phyloP scores from a whole-genome alignment of 148 eudicot species.

The Persicaria maculosa region DNA sequence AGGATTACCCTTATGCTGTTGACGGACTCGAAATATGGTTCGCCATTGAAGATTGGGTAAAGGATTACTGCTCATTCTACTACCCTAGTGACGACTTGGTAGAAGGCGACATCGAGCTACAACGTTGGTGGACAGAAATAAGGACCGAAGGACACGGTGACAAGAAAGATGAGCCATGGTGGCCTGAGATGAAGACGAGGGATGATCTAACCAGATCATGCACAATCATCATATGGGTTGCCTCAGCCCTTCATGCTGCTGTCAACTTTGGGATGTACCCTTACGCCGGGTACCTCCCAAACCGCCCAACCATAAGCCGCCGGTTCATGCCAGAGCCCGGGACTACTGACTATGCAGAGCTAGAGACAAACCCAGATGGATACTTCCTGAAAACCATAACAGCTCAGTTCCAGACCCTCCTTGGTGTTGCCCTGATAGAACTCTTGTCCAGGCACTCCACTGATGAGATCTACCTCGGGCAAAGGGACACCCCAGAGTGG shows the following conservation, averaged over 20 bases:
- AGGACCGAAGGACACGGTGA: conserved; percentile 57
- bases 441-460: conserved; percentile 49
- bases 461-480: conserved; percentile 74
- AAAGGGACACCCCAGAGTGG: conserved; percentile 52
- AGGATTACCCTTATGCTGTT: conserved; percentile 74
- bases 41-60: conserved; percentile 61
- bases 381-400: conserved; percentile 51
- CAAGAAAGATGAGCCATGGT: conserved; percentile 56
- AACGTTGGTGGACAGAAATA: conserved; percentile 64
- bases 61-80: conserved; percentile 51
- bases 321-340: conserved; percentile 65
- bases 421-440: conserved; percentile 64
- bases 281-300: conserved; percentile 68
- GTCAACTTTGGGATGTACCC: conserved; percentile 79
- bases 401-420: conserved; percentile 48
- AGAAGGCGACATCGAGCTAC: conserved; percentile 51
- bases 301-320: conserved; percentile 66
- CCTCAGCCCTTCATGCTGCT: conserved; percentile 81
- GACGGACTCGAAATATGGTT: conserved; percentile 84
- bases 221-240: conserved; percentile 71
- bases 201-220: conserved; percentile 35
- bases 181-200: conserved; percentile 49
- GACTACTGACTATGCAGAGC: conserved; percentile 44
- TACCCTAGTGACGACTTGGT: conserved; percentile 36
- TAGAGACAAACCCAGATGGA: conserved; percentile 41